Percentiles rank a stretch among this genome's conserved stretches.
phyloP scores from a whole-genome alignment of 2,329 filamentous ascomycete genomes.

The Coniochaeta sp. region DNA sequence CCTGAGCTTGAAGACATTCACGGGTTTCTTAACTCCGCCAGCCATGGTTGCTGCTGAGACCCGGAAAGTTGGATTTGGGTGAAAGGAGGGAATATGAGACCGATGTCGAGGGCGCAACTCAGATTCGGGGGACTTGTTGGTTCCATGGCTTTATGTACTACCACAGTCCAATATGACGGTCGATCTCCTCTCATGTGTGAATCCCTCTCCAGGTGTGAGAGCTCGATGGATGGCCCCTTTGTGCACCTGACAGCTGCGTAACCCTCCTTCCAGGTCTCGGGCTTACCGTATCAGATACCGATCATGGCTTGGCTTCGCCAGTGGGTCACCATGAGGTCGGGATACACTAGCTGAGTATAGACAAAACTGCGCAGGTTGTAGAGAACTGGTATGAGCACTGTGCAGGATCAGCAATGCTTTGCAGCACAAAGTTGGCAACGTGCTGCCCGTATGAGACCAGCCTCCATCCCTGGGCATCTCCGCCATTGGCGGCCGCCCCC shows the following conservation, averaged over 20 bases:
- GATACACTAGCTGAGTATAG: neutral
- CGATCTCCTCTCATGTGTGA: neutral
- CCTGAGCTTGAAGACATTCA: slow-evolving; percentile 57
- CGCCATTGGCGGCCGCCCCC: neutral
- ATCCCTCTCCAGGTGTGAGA: neutral
- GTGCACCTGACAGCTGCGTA: neutral
- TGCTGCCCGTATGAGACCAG: neutral
- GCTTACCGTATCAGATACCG: neutral
- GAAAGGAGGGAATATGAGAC: neutral
- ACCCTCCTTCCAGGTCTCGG: neutral
- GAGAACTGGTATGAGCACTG: neutral
- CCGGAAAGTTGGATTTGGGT: neutral
- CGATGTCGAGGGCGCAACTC: neutral
- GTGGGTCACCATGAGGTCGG: neutral
- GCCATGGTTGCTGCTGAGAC: slow-evolving; percentile 30
- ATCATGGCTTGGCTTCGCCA: neutral
- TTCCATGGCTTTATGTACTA: neutral
- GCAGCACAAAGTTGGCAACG: neutral
- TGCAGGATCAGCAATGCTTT: neutral
- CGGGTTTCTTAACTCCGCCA: slow-evolving; percentile 44
- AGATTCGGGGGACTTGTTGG: neutral
- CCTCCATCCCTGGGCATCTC: neutral
- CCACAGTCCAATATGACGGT: neutral
- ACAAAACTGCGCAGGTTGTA: neutral
- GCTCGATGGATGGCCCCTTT: neutral